Conservation (phyloP, 805 yeast genomes). For the Ogataea naganishii region DNA sequence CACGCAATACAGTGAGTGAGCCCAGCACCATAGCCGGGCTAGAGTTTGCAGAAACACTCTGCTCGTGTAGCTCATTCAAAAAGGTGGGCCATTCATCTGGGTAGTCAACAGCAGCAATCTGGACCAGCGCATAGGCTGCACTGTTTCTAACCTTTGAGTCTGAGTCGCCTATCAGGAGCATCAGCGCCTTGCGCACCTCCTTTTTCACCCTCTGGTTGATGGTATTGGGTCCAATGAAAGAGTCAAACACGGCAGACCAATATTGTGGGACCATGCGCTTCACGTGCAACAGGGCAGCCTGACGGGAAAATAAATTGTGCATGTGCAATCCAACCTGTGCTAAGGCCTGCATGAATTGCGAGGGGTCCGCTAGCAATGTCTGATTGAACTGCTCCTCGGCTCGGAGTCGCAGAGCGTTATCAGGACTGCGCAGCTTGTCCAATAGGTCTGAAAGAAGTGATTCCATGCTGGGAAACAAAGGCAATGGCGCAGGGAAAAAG, state of each 20-base stretch:
- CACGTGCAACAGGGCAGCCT: conserved; percentile 56
- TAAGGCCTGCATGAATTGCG: conserved; percentile 33
- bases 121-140: conserved; percentile 69
- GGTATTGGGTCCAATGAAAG: conserved; percentile 52
- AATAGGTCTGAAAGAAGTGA: conserved; percentile 12
- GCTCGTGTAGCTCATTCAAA: conserved; percentile 36
- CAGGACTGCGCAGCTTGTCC: conserved; percentile 22
- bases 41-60: conserved; percentile 22
- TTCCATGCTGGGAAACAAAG: too few relatives aligned
- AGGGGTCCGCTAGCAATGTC: conserved; percentile 38
- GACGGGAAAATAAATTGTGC: conserved; percentile 43
- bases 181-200: conserved; percentile 38
- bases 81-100: conserved; percentile 95
- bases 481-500: too few relatives aligned
- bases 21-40: conserved; percentile 35
- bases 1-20: conserved; percentile 54
- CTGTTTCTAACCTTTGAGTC: conserved; percentile 57
- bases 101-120: conserved; percentile 80
- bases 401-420: conserved; percentile 39
- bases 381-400: conserved; percentile 44
- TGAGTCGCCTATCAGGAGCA: conserved; percentile 37
- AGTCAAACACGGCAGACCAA: conserved; percentile 82
- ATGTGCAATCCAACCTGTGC: too few relatives aligned
- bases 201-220: conserved; percentile 44
- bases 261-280: conserved; percentile 59